These are phyloP conservation scores for Aspergillus awamori DNA, from an alignment of 2,329 filamentous ascomycete genomes.

Conservation along the genomic window DNA sequence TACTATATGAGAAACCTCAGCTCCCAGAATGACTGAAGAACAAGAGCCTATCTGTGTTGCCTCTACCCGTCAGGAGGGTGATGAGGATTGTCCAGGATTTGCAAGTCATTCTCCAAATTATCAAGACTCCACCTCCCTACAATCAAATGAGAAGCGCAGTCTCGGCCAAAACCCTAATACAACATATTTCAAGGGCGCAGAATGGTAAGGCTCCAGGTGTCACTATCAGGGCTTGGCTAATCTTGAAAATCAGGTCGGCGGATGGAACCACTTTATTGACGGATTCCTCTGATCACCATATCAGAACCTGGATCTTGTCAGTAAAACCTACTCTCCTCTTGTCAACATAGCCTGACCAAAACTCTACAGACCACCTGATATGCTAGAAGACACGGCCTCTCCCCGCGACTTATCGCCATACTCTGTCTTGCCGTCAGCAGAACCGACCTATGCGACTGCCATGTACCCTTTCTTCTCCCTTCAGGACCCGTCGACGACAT, in stretches of 20 bases:
- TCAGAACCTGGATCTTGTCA: constrained; percentile 59
- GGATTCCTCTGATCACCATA: constrained; percentile 53
- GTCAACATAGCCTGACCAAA: constrained; percentile 13
- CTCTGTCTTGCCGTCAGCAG: constrained; percentile 48
- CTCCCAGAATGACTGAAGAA: constrained; percentile 17
- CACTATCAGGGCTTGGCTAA: constrained; percentile 3
- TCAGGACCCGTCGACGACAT: constrained; percentile 51
- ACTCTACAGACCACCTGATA: constrained; percentile 47
- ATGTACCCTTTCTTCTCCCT: constrained; percentile 59
- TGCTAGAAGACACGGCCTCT: constrained; percentile 44
- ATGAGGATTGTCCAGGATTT: background rate
- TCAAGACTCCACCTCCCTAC: background rate
- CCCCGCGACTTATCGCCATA: constrained; percentile 50
- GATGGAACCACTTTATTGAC: constrained; percentile 63
- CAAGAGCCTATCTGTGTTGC: constrained; percentile 33
- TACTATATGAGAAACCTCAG: background rate
- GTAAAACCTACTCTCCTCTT: constrained; percentile 15
- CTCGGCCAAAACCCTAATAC: constrained; percentile 1
- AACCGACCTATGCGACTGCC: constrained; percentile 58
- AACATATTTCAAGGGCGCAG: constrained; percentile 50
- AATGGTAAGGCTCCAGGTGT: constrained; percentile 41
- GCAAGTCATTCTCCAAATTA: background rate
- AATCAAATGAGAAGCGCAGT: background rate
- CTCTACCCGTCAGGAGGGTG: constrained; percentile 19
- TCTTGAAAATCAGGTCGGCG: constrained; percentile 43